These are phyloP conservation scores for Gryganskiella cystojenkinii DNA, from an alignment of 192 early-diverging fungal genomes.

Conservation along the genomic window DNA sequence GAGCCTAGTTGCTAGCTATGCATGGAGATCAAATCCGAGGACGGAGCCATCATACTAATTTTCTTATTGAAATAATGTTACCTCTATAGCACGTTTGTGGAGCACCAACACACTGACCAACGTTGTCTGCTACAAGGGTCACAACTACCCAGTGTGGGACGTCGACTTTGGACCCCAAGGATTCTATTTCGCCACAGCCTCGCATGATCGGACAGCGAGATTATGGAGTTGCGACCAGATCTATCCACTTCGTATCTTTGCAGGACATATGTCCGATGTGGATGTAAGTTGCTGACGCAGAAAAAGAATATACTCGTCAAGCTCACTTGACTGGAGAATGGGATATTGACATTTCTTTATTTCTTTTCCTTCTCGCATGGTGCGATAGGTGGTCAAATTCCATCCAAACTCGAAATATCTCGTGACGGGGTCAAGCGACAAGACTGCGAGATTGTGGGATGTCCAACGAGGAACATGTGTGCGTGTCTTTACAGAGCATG, in stretches of 20 bases:
- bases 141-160: slow-evolving; percentile 98
- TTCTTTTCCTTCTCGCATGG: slow-evolving; percentile 11
- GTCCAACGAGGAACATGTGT: slow-evolving; percentile 90
- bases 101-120: slow-evolving; percentile 91
- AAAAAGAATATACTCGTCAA: neutral
- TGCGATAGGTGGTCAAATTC: slow-evolving; percentile 91
- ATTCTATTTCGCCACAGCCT: slow-evolving; percentile 97
- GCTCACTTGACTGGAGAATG: no score
- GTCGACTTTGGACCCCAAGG: slow-evolving; percentile 91
- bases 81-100: slow-evolving; percentile 88
- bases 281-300: slow-evolving; percentile 70
- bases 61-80: neutral
- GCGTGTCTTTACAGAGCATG: slow-evolving; percentile 90
- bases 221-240: slow-evolving; percentile 98
- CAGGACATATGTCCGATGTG: slow-evolving; percentile 97
- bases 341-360: slow-evolving; percentile 5
- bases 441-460: slow-evolving; percentile 92
- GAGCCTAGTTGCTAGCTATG: neutral
- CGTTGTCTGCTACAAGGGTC: slow-evolving; percentile 95
- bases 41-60: neutral
- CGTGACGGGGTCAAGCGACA: slow-evolving; percentile 92
- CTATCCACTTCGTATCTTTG: slow-evolving; percentile 95
- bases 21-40: neutral
- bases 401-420: slow-evolving; percentile 98
- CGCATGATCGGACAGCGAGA: slow-evolving; percentile 94